Percentiles rank a stretch among this genome's conserved stretches.
phyloP scores from a whole-genome alignment of 179 eudicot species.

The Patellifolia procumbens region DNA sequence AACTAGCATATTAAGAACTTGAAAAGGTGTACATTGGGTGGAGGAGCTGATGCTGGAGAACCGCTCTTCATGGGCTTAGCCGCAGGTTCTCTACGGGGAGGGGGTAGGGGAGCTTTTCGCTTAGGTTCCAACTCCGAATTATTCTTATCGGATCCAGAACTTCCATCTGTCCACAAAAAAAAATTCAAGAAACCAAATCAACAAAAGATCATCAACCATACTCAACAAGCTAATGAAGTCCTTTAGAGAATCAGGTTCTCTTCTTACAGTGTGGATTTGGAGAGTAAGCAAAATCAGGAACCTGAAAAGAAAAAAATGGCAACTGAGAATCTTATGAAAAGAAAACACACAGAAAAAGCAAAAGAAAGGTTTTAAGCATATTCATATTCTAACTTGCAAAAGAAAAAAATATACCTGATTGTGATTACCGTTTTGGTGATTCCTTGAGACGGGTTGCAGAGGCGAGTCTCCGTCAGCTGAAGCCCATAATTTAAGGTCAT shows the following conservation, averaged over 20 bases:
- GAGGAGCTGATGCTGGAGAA: conserved; percentile 66
- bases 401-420: conserved; percentile 53
- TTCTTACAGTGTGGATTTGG: conserved; percentile 84
- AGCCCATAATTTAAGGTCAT: conserved; percentile 26
- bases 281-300: conserved; percentile 85
- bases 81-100: conserved; percentile 52
- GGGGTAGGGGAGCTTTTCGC: conserved; percentile 40
- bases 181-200: conserved; percentile 15
- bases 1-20: conserved; percentile 19
- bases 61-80: conserved; percentile 47
- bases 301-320: conserved; percentile 48
- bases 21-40: conserved; percentile 50
- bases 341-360: conserved; percentile 12
- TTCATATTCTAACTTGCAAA: conserved; percentile 30
- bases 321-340: conserved; percentile 10
- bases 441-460: conserved; percentile 48
- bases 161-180: conserved; percentile 59
- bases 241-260: conserved; percentile 29
- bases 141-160: conserved; percentile 61
- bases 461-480: conserved; percentile 91
- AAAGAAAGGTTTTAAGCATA: conserved; percentile 29
- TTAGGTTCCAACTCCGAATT: conserved; percentile 54
- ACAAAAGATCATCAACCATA: conserved; percentile 4
- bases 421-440: conserved; percentile 61
- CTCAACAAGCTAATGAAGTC: not conserved